These are phyloP conservation scores for Boeremia exigua DNA, from an alignment of 2,329 filamentous ascomycete species.

Conservation along the genomic window DNA sequence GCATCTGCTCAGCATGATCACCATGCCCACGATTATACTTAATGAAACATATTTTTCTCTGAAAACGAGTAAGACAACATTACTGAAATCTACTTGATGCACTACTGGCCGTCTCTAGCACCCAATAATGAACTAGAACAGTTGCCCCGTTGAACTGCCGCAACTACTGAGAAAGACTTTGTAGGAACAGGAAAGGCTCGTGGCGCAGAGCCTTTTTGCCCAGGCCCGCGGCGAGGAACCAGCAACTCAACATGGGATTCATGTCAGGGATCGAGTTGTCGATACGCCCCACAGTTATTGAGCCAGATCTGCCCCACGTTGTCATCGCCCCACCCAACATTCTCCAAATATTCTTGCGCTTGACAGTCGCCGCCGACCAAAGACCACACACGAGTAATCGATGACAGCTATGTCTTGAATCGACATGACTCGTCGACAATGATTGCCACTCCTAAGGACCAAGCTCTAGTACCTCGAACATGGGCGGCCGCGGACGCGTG, in stretches of 20 bases:
- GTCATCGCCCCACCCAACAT: background rate
- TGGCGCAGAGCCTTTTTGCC: background rate
- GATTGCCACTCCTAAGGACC: background rate
- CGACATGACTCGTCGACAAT: slow-evolving; percentile 7
- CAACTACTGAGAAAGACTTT: background rate
- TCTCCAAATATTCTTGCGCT: slow-evolving; percentile 2
- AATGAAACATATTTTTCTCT: background rate
- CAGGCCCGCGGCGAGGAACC: background rate
- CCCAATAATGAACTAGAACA: background rate
- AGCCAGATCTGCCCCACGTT: slow-evolving; percentile 6
- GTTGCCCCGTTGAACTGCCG: background rate
- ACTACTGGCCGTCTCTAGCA: background rate
- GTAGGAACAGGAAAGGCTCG: slow-evolving; percentile 4
- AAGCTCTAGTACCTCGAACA: background rate
- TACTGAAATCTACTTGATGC: no score
- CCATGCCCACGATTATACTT: slow-evolving; percentile 9
- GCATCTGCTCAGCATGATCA: slow-evolving; percentile 6
- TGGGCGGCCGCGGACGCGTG: slow-evolving; percentile 27
- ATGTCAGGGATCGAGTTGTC: background rate
- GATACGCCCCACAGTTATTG: background rate
- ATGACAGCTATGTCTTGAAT: background rate
- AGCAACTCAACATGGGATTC: background rate
- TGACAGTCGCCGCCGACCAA: background rate
- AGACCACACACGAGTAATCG: background rate
- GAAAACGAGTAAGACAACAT: no score